Percentiles rank a stretch among this genome's conserved stretches.
Evolutionary conservation across 371 early-diverging fungal genomes (phyloP).

Genomic region (Fennellomyces sp.): DNA sequence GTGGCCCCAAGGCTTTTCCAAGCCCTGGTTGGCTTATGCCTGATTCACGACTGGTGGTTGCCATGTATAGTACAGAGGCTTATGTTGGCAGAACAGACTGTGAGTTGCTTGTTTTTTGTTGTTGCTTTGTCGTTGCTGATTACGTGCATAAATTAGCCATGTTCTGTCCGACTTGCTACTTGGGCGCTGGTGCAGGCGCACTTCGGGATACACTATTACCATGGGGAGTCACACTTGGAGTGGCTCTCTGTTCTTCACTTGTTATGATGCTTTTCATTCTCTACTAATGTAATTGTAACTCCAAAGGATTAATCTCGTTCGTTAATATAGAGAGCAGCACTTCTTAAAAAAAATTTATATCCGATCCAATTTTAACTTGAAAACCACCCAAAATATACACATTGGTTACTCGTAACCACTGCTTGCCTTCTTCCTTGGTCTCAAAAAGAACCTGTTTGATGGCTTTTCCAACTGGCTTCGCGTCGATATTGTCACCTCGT

Average conservation of each 20-base stretch:
- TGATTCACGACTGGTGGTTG: constrained; percentile 40
- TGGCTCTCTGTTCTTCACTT: constrained; percentile 17
- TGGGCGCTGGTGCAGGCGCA: constrained; percentile 27
- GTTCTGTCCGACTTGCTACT: constrained; percentile 50
- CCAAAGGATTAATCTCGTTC: no score
- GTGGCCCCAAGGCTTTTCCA: constrained; percentile 48
- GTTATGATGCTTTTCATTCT: neutral
- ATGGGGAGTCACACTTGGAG: constrained; percentile 24
- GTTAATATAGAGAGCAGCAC: no score
- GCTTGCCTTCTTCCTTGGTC: no score
- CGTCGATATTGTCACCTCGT: no score
- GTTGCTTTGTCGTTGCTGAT: no score
- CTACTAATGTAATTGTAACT: neutral
- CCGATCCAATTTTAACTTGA: no score
- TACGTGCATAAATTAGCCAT: no score
- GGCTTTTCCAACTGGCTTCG: no score
- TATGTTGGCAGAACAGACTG: constrained; percentile 47
- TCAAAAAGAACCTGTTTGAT: no score
- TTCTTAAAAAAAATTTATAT: no score
- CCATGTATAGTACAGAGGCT: constrained; percentile 50
- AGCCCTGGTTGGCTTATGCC: constrained; percentile 54
- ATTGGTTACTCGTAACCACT: no score
- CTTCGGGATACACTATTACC: constrained; percentile 32
- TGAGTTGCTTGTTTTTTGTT: constrained; percentile 21
- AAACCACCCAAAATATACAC: no score